Evolutionary conservation across 441 rosid genomes (phyloP), one percentile per base, ranked within the genome.

Genomic region (Gossypium armourianum): DNA sequence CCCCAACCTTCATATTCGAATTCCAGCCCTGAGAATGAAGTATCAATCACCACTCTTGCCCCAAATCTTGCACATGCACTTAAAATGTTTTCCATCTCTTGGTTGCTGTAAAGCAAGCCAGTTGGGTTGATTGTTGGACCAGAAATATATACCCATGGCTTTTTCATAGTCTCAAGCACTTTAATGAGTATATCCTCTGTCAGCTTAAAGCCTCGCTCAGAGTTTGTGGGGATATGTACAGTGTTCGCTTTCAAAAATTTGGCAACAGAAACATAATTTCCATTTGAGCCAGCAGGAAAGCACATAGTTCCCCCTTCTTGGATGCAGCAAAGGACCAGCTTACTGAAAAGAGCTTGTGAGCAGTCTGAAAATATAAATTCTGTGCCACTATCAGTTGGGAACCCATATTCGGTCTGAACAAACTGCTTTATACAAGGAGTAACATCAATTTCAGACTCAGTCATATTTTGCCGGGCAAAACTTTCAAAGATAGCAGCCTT

Each of bases 401-500:
- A 90, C 32, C 92, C 88, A 73, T 88, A 91, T 70, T 74, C 83
- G 66, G 74, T 86, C 80, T 74, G 74, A 52, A 88, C 80, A 54
- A 84, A 84, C 58, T 83, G 86, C 75, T 80, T 87, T 75, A 93
- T 90, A 75, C 87, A 82, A 56, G 87, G 85, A 75, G 84, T 87
- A 65, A 91, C 88, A 75, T 91, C 97, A 52, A 86, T 80, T 86
- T 93, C 97, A 10, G 88, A 81, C 69, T 93, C 97, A 15, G 90
- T 64, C 82, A 93, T 73, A 79, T 89, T 93, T 83, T 93, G 96
- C 73, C 98, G 83, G 60, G 90, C 88, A 78, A 88, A 91, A 78
- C 96, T 88, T 85, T 91, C 97, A 63, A 88, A 93, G 66, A 93
- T 84, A 57, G 96, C 96, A 57, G 92, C 96, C 82, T 91, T 93